Evolutionary conservation across 2,329 filamentous ascomycete species (phyloP), one percentile per base, ranked within the genome.

Genomic region (Colletotrichum limetticola): DNA sequence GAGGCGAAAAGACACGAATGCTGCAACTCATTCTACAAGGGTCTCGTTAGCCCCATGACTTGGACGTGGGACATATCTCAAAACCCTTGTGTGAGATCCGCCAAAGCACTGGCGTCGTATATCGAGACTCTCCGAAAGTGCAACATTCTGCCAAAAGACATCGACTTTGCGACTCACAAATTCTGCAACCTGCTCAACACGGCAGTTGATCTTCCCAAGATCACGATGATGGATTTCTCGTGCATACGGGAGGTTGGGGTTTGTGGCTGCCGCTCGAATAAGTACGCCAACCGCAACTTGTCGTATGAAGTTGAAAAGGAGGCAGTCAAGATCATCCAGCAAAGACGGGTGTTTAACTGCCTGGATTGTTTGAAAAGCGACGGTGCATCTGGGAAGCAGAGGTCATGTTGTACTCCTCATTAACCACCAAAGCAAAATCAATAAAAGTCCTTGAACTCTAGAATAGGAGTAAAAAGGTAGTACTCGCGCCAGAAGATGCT

Each of bases 331-430:
- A 71, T 76, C 46, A 69, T 66, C 22, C 66, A 74, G 28, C 56
- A 70, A 30, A 37, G 68, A 32, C 37, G 59, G 9, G 64, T 61
- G 24, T 75, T 76, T 19, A 74, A 74, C 19, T 76, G 74, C 42
- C 74, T 75, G 7, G 71, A 75, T 46, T 76, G 74, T 55, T 26
- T 76, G 30, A 74, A 72, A 57, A 68, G 57, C 16, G 22, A 64
- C 0, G 74, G 63, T 3, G 4, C 26, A 2, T 57, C 60, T n/a
- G 56, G 55, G 5, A 57, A 57, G 16, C 22, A 56, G 5, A 24
- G 26, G 5, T 22, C 24, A 56, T 73, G 71, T 9, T 52, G 60
- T 6, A 49, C 66, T 12, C 46, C 28, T 37, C 66, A 70, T 30
- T 70, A 24, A 11, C 32, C 6, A 22, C 19, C 42, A 22, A 52